Evolutionary conservation across 2,329 filamentous ascomycete genomes (phyloP), one percentile per base, ranked within the genome.

Genomic region (Rachicladosporium sp.): DNA sequence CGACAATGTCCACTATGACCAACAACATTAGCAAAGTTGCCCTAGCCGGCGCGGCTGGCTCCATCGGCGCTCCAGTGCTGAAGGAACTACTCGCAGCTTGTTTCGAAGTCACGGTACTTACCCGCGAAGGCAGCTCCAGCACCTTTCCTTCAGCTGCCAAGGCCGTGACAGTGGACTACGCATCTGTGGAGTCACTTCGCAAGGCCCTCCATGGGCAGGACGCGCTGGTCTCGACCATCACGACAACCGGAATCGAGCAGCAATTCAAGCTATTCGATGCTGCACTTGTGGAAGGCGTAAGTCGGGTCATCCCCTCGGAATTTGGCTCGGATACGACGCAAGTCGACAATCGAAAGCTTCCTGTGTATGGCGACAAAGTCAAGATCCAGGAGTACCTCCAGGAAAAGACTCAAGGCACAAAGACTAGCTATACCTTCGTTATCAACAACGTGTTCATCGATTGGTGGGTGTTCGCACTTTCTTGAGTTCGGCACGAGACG

Each of bases 51-150:
- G 55, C 58, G 12, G 52, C 53, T 8, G 66, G 66, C 29, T 65
- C 64, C 40, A 55, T 69, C 8, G 66, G 66, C 2, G 55, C 58
- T 3, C 46, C 55, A 8, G 50, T 70, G 23, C 49, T 69, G 27
- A 44, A 61, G 9, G 56, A 57, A 3, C 64, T 71, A 33, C 51
- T 67, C 30, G 49, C 60, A 2, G 49, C 55, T 10, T 57, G 58
- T 8, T 58, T 61, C 47, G 48, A 46, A 33, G 48, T 60, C 40
- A 59, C 56, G 4, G 52, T 56, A 31, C 50, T 62, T 31, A 53
- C 52, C 2, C 56, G 58, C n/a, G 36, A 49, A n/a, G 21, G 38
- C 37, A 34, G 47, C 38, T 52, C 40, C 15, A 49, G 55, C 40
- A 50, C 46, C 1, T 34, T 51, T 7, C 47, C 51, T 31, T 34